A percentile compares a stretch with the other conserved stretches of the same genome.
These are phyloP conservation scores for Globisporangium paroecandrum DNA, from an alignment of 352 stramenopile genomes.

Conservation along the genomic window DNA sequence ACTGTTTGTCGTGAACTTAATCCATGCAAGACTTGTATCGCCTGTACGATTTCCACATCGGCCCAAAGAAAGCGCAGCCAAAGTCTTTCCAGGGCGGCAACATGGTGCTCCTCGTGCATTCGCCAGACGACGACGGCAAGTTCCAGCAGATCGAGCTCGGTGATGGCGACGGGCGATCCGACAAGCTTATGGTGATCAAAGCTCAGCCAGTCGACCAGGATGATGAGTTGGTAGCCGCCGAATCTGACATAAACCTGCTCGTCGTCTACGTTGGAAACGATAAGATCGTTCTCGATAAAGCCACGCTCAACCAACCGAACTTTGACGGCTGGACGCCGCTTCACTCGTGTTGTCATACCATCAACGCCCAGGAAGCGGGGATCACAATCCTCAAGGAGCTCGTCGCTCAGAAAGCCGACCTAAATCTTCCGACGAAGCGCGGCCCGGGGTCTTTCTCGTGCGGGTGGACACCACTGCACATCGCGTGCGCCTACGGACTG, in stretches of 20 bases:
- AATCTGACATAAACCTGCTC: constrained; percentile 48
- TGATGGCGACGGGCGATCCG: constrained; percentile 11
- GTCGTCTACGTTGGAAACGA: constrained; percentile 68
- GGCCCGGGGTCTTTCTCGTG: constrained; percentile 73
- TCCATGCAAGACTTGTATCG: constrained; percentile 54
- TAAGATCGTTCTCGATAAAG: constrained; percentile 68
- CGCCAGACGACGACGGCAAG: constrained; percentile 43
- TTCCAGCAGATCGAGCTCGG: constrained; percentile 43
- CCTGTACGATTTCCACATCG: constrained; percentile 81
- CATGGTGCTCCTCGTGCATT: constrained; percentile 64
- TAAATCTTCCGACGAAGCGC: constrained; percentile 63
- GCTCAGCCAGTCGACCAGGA: constrained; percentile 13
- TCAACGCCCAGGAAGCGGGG: constrained; percentile 66
- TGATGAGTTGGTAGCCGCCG: constrained; percentile 10
- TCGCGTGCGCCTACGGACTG: constrained; percentile 74
- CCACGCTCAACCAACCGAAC: constrained; percentile 63
- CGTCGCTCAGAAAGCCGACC: constrained; percentile 44
- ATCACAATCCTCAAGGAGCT: constrained; percentile 73
- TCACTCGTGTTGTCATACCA: constrained; percentile 69
- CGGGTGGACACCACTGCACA: constrained; percentile 76
- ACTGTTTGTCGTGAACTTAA: neutral
- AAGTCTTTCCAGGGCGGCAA: constrained; percentile 52
- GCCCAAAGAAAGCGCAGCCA: constrained; percentile 50
- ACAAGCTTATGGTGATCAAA: constrained; percentile 14
- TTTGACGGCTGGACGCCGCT: constrained; percentile 77